These are phyloP conservation scores for Pyrenophora graminea DNA, from an alignment of 2,329 filamentous ascomycete species.

Conservation along the genomic window DNA sequence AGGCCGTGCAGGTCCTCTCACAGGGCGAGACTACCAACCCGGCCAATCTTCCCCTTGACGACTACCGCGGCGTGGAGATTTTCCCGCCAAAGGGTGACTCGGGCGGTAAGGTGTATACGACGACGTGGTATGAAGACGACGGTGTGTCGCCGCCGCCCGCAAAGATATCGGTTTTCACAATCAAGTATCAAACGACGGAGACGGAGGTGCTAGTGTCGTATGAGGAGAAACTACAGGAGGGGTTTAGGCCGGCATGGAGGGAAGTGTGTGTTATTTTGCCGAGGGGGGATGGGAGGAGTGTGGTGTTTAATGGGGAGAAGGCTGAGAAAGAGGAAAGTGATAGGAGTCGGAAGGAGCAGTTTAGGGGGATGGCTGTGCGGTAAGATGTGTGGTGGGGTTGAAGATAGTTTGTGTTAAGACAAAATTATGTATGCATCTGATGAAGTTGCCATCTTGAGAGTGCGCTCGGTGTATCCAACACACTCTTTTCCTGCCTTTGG, in stretches of 20 bases:
- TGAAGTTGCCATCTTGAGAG: too few relatives aligned
- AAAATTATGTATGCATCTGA: too few relatives aligned
- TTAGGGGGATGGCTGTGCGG: background rate
- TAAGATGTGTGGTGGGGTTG: background rate
- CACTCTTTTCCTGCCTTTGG: too few relatives aligned
- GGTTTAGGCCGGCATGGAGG: conserved; percentile 56
- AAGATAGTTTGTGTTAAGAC: too few relatives aligned
- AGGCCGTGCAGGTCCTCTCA: conserved; percentile 56
- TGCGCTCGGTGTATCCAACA: too few relatives aligned
- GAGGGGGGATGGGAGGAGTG: conserved; percentile 52
- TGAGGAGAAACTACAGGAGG: conserved; percentile 44
- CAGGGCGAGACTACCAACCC: conserved; percentile 55
- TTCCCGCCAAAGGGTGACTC: conserved; percentile 56
- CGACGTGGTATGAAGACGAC: conserved; percentile 62
- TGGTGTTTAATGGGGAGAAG: conserved; percentile 28
- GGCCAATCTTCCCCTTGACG: conserved; percentile 55
- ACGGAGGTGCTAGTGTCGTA: conserved; percentile 52
- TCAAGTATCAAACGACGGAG: conserved; percentile 43
- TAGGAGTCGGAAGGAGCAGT: background rate
- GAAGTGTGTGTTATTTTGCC: conserved; percentile 58
- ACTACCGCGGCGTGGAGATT: conserved; percentile 62
- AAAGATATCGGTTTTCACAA: conserved; percentile 32
- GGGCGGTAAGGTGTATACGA: conserved; percentile 43
- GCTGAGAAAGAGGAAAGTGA: conserved; percentile 1
- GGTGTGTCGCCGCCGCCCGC: conserved; percentile 53